These are phyloP conservation scores for Paecilomyces formosus DNA, from an alignment of 2,329 filamentous ascomycete genomes.

Conservation along the genomic window DNA sequence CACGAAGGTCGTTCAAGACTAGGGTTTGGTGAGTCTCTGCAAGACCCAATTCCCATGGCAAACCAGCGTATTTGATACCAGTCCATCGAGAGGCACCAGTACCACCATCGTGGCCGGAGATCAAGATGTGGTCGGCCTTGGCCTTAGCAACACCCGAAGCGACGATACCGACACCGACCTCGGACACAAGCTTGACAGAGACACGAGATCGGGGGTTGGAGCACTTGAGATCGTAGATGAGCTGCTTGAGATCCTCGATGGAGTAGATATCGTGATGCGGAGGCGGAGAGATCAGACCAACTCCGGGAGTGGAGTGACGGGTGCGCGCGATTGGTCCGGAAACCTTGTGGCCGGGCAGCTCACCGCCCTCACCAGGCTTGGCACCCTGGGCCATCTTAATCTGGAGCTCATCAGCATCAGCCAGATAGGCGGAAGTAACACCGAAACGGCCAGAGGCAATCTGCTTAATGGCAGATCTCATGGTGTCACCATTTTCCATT, in stretches of 20 bases:
- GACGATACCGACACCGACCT: constrained; percentile 95
- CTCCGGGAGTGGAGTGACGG: constrained; percentile 90
- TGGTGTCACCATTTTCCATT: constrained; percentile 87
- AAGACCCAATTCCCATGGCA: constrained; percentile 93
- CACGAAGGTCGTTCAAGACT: constrained; percentile 90
- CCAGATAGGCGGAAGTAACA: constrained; percentile 89
- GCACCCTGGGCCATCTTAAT: constrained; percentile 99
- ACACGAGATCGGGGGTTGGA: constrained; percentile 86
- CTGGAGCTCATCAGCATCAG: constrained; percentile 91
- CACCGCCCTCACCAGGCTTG: constrained; percentile 95
- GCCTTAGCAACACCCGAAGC: constrained; percentile 96
- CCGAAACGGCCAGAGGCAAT: constrained; percentile 93
- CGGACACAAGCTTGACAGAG: constrained; percentile 95
- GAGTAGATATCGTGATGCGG: constrained; percentile 98
- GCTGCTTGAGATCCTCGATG: constrained; percentile 94
- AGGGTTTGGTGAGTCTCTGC: constrained; percentile 96
- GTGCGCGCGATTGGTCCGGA: constrained; percentile 90
- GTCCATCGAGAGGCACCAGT: constrained; percentile 97
- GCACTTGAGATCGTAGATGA: constrained; percentile 97
- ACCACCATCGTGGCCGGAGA: constrained; percentile 93
- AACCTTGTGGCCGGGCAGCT: constrained; percentile 94
- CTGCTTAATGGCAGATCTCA: constrained; percentile 97
- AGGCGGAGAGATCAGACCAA: constrained; percentile 90
- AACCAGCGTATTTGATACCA: constrained; percentile 95
- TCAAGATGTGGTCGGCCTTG: constrained; percentile 93